phyloP scores from a whole-genome alignment of 352 stramenopile species.

The Blastocystis sp. region DNA sequence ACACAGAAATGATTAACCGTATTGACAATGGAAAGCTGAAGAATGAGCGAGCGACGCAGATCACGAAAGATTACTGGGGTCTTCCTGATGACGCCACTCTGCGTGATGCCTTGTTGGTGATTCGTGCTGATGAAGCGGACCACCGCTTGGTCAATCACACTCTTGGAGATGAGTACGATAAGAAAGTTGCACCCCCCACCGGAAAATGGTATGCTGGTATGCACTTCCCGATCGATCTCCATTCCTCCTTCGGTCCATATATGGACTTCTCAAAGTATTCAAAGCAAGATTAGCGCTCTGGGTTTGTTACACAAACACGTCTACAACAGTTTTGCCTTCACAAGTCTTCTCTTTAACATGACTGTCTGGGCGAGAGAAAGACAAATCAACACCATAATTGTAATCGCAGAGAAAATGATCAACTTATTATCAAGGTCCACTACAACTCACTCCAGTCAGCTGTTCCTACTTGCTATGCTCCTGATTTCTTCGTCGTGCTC shows the following conservation, averaged over 20 bases:
- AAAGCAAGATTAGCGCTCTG: not conserved
- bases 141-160: conserved; percentile 80
- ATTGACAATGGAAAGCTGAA: conserved; percentile 74
- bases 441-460: not conserved
- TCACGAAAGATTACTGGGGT: conserved; percentile 79
- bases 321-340: conserved; percentile 30
- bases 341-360: conserved; percentile 21
- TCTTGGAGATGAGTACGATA: conserved; percentile 66
- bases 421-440: conserved; percentile 47
- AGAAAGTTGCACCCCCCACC: not conserved
- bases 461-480: not conserved
- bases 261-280: conserved; percentile 40
- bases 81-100: conserved; percentile 72
- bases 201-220: conserved; percentile 42
- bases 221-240: conserved; percentile 34
- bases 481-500: conserved; percentile 40
- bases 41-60: conserved; percentile 69
- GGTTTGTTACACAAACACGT: conserved; percentile 6
- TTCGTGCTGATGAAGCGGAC: conserved; percentile 79
- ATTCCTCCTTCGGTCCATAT: conserved; percentile 45
- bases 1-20: conserved; percentile 75
- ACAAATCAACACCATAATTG: conserved; percentile 3
- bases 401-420: conserved; percentile 44
- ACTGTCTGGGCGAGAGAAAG: conserved; percentile 7
- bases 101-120: conserved; percentile 75